These are phyloP conservation scores for Waltergamsia citrina DNA, from an alignment of 2,329 filamentous ascomycete genomes.

Conservation along the genomic window DNA sequence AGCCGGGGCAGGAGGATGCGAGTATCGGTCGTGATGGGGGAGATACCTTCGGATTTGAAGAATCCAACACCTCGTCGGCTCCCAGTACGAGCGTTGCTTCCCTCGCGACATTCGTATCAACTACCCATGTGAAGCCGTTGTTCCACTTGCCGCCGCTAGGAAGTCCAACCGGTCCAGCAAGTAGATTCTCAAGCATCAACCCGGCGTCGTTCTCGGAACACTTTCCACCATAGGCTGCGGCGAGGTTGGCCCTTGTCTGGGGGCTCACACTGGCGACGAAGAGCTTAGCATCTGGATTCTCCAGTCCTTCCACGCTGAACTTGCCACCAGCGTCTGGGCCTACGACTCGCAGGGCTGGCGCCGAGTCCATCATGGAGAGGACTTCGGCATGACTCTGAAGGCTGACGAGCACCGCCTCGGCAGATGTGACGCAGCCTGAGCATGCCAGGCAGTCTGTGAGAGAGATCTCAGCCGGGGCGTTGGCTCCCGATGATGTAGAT, in stretches of 20 bases:
- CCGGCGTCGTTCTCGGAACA: conserved; percentile 66
- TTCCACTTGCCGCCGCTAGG: conserved; percentile 59
- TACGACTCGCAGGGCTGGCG: conserved; percentile 35
- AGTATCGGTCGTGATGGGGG: conserved; percentile 51
- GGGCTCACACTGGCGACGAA: conserved; percentile 92
- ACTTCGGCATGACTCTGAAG: conserved; percentile 92
- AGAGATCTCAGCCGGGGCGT: conserved; percentile 79
- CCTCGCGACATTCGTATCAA: conserved; percentile 79
- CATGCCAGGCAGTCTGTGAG: conserved; percentile 96
- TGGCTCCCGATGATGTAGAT: conserved; percentile 26
- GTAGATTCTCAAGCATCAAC: conserved; percentile 71
- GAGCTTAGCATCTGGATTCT: conserved; percentile 56
- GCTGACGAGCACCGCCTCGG: conserved; percentile 92
- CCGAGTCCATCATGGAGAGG: conserved; percentile 67
- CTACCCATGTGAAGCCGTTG: conserved; percentile 78
- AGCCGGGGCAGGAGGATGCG: conserved; percentile 87
- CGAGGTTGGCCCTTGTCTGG: conserved; percentile 80
- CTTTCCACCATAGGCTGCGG: conserved; percentile 67
- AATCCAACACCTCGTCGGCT: conserved; percentile 55
- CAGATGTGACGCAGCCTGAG: conserved; percentile 94
- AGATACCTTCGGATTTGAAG: background rate
- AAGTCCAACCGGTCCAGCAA: conserved; percentile 59
- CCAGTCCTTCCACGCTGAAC: conserved; percentile 38
- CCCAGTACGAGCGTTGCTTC: conserved; percentile 76
- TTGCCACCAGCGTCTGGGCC: conserved; percentile 20